phyloP scores from a whole-genome alignment of 306 rosid species.

The Prunus mume region DNA sequence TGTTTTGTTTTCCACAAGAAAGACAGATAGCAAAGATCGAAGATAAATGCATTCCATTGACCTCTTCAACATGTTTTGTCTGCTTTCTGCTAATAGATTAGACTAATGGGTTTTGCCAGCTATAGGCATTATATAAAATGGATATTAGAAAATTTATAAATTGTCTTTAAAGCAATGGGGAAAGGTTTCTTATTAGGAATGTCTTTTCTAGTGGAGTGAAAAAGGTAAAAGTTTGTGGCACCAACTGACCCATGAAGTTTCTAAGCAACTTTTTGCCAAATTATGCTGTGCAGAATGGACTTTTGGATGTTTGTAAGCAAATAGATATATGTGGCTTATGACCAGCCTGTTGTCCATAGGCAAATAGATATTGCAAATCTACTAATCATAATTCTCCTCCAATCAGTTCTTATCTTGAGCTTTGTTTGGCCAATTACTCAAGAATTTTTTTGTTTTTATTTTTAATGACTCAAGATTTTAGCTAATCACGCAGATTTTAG shows the following conservation, averaged over 20 bases:
- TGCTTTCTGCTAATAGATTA: slow-evolving; percentile 21
- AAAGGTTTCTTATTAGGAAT: slow-evolving; percentile 14
- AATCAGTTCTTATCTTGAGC: slow-evolving; percentile 5
- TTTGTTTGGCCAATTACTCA: neutral
- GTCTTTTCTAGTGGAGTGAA: slow-evolving; percentile 33
- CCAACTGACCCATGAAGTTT: slow-evolving; percentile 31
- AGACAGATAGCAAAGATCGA: slow-evolving; percentile 13
- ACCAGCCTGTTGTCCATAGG: too few species aligned
- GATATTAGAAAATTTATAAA: slow-evolving; percentile 3
- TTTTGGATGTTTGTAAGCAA: neutral
- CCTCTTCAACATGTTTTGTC: slow-evolving; percentile 42
- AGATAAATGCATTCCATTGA: slow-evolving; percentile 47
- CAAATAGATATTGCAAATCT: neutral
- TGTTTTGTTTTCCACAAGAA: slow-evolving; percentile 21
- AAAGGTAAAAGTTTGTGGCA: slow-evolving; percentile 33
- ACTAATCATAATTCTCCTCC: neutral
- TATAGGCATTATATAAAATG: slow-evolving; percentile 31
- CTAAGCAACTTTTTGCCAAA: slow-evolving; percentile 11
- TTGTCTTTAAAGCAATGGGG: slow-evolving; percentile 15
- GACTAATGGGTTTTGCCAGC: slow-evolving; percentile 40
- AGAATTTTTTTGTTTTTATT: neutral
- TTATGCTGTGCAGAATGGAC: slow-evolving; percentile 2
- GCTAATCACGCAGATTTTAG: neutral
- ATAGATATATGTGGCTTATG: too few species aligned
- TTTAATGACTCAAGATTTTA: neutral